Evolutionary conservation across 2,329 filamentous ascomycete genomes (phyloP), one percentile per base, ranked within the genome.

Genomic region (Ampelomyces quisqualis): DNA sequence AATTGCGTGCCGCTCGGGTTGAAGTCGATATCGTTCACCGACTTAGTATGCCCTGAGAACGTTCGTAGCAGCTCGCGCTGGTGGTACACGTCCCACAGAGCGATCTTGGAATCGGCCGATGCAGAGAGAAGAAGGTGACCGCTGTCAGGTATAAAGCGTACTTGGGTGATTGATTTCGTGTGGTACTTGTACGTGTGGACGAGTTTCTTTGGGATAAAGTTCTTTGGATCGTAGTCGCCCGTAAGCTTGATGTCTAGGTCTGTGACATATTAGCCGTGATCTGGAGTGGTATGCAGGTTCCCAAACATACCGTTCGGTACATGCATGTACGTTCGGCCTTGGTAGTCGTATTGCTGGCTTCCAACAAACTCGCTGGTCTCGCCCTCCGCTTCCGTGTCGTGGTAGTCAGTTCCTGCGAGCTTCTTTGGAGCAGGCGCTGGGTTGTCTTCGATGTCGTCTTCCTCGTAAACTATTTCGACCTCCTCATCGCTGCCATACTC

Each of bases 281-380:
- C 3, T n/a, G 19, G 51, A 42, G 47, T 48, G 14, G 14, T 31
- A 23, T 14, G 5, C 17, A 20, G 11, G 7, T 11, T n/a, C 7
- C 7, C 11, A 4, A 47, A 55, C 56, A 34, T 57, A 64, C 58
- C 58, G 42, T 89, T 90, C 3, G 93, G 93, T 31, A 97, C 78
- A 70, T 98, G 93, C 91, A 98, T 96, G 67, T 95, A 98, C 22
- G 91, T 95, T 52, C 93, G 79, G 33, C 93, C 93, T 67, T 94
- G 87, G 73, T 98, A 98, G 68, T 98, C 93, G 74, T 84, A 85
- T 70, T 93, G 76, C 62, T 87, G 77, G 27, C 79, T 78, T 48
- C 90, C 93, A 61, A 95, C 86, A 71, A 97, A 98, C 30, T 83
- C 84, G 29, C 85, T 90, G 37, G 85, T 93, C 73, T 98, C 93